Evolutionary conservation across 305 asterid genomes (phyloP).

Genomic region (Fraxinus nigra): DNA sequence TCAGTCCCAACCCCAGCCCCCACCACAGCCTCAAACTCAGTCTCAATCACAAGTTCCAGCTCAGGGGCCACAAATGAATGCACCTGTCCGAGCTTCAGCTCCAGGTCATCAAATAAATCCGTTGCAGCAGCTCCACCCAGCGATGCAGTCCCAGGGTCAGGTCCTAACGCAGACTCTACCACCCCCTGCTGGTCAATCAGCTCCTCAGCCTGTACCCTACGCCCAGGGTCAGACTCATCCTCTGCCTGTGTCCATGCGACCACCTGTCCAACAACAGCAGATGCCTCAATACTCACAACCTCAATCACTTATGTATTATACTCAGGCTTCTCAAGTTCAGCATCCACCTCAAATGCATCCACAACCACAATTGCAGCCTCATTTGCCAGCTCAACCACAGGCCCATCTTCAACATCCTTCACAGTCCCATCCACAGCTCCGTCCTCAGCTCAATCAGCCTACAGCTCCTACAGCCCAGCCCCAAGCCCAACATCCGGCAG

Average conservation of each 20-base stretch:
- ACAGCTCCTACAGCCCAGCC: slow-evolving; percentile 37
- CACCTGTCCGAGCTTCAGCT: slow-evolving; percentile 38
- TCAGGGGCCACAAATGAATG: slow-evolving; percentile 43
- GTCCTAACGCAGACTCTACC: slow-evolving; percentile 42
- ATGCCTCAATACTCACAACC: slow-evolving; percentile 53
- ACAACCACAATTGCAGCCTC: slow-evolving; percentile 39
- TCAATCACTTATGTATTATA: slow-evolving; percentile 41
- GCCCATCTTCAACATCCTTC: slow-evolving; percentile 38
- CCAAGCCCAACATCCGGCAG: slow-evolving; percentile 44
- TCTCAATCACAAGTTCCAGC: slow-evolving; percentile 43
- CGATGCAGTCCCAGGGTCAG: slow-evolving; percentile 55
- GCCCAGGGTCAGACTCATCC: slow-evolving; percentile 35
- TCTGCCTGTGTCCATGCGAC: slow-evolving; percentile 30
- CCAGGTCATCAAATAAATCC: slow-evolving; percentile 50
- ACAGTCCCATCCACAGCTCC: slow-evolving; percentile 42
- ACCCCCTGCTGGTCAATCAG: slow-evolving; percentile 48
- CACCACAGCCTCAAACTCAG: slow-evolving; percentile 33
- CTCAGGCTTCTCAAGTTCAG: slow-evolving; percentile 39
- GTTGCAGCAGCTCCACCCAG: slow-evolving; percentile 51
- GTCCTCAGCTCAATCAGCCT: slow-evolving; percentile 54
- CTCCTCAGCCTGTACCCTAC: slow-evolving; percentile 46
- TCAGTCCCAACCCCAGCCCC: slow-evolving; percentile 35
- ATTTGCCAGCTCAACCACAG: slow-evolving; percentile 50
- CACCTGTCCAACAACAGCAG: slow-evolving; percentile 47
- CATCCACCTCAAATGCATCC: slow-evolving; percentile 40